These are phyloP conservation scores for Begonia peltatifolia DNA, from an alignment of 306 rosid genomes.

Conservation along the genomic window DNA sequence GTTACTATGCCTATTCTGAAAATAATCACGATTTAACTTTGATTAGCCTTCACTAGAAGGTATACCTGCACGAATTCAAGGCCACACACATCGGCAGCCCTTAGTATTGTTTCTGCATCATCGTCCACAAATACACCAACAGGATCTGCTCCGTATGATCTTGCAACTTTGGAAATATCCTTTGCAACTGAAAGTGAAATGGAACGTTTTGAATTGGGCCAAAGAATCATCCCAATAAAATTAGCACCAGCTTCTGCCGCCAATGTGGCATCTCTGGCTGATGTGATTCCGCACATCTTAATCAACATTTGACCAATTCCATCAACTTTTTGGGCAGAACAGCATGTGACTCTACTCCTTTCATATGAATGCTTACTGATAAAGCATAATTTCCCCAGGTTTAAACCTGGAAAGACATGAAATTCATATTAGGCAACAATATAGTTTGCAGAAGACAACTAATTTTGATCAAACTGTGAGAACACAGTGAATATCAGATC, in stretches of 20 bases:
- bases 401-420: constrained; percentile 28
- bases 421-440: background rate
- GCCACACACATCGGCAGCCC: constrained; percentile 47
- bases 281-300: constrained; percentile 94
- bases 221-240: constrained; percentile 85
- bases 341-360: constrained; percentile 30
- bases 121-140: constrained; percentile 96
- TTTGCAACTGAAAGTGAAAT: constrained; percentile 68
- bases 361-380: constrained; percentile 17
- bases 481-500: no score
- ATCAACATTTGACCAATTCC: constrained; percentile 42
- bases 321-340: constrained; percentile 16
- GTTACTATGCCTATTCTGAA: constrained; percentile 6
- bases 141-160: constrained; percentile 65
- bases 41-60: constrained; percentile 1
- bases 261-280: constrained; percentile 78
- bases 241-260: constrained; percentile 96
- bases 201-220: constrained; percentile 91
- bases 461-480: no score
- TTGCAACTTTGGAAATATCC: constrained; percentile 79
- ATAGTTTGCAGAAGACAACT: background rate
- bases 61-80: constrained; percentile 79
- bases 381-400: constrained; percentile 16
- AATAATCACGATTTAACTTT: background rate
- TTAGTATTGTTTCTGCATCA: constrained; percentile 50